Conservation (phyloP, 1,284 basidiomycete genomes). For the Athelia sp. region DNA sequence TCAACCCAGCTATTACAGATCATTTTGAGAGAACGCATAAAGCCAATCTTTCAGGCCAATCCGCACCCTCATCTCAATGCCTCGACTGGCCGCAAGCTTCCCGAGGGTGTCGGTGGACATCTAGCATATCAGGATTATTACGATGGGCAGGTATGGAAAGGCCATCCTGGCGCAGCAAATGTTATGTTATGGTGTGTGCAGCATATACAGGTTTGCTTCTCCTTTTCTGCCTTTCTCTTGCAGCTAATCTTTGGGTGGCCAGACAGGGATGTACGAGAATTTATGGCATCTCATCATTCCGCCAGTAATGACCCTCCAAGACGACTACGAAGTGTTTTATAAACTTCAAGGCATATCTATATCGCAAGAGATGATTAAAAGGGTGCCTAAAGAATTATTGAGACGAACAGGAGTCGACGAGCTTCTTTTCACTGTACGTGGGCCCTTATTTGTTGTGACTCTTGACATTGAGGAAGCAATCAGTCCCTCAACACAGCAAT, state of each 20-base stretch:
- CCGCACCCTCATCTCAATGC: conserved; percentile 67
- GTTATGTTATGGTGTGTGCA: conserved; percentile 66
- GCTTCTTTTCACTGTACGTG: conserved; percentile 57
- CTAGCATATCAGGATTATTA: conserved; percentile 62
- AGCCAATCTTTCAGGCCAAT: conserved; percentile 56
- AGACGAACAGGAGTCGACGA: conserved; percentile 68
- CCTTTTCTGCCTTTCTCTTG: conserved; percentile 4
- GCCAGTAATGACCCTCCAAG: conserved; percentile 70
- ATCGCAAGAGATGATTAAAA: conserved; percentile 48
- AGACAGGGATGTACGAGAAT: conserved; percentile 58
- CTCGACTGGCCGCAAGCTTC: conserved; percentile 59
- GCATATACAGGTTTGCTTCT: conserved; percentile 44
- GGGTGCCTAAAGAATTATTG: conserved; percentile 53
- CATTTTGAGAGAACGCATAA: conserved; percentile 46
- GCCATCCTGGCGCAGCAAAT: conserved; percentile 45
- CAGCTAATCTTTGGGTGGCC: conserved; percentile 3
- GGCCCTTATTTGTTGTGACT: too few relatives aligned
- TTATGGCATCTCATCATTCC: conserved; percentile 75
- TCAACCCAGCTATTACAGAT: conserved; percentile 33
- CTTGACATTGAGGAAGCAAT: not conserved
- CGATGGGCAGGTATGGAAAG: conserved; percentile 69
- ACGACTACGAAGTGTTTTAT: conserved; percentile 66
- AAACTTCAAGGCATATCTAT: conserved; percentile 62
- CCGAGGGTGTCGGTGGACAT: conserved; percentile 56
- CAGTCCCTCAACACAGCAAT: conserved; percentile 65